Percentiles rank a stretch among this genome's conserved stretches.
Conservation (phyloP, 768 basidiomycete genomes). For the Sarcomyxa edulis region DNA sequence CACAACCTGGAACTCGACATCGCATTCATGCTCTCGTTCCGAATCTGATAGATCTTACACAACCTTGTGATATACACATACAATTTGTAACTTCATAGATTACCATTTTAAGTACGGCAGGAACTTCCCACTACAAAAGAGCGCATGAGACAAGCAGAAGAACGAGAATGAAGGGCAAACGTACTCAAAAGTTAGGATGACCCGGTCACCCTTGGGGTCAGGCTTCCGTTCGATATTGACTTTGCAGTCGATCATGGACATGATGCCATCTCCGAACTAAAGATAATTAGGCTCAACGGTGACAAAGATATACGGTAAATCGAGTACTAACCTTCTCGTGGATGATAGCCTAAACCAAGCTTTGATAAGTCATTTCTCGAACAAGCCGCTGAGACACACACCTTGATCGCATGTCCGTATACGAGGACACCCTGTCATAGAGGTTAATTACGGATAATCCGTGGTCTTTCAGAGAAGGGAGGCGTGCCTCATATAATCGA, state of each 20-base stretch:
- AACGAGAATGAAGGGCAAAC: constrained; percentile 19
- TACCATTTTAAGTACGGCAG: constrained; percentile 71
- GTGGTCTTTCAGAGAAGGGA: background rate
- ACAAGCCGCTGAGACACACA: constrained; percentile 17
- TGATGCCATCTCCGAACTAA: constrained; percentile 83
- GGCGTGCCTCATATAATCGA: constrained; percentile 68
- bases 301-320: background rate
- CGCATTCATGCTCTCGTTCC: too few species aligned
- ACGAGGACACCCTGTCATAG: constrained; percentile 60
- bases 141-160: constrained; percentile 5
- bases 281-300: background rate
- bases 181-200: constrained; percentile 76
- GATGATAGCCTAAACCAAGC: constrained; percentile 48
- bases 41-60: too few species aligned
- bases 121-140: constrained; percentile 60
- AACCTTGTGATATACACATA: too few species aligned
- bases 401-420: constrained; percentile 79
- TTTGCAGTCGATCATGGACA: constrained; percentile 86
- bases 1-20: too few species aligned
- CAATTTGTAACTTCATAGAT: constrained; percentile 9
- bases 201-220: constrained; percentile 76
- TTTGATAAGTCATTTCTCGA: background rate
- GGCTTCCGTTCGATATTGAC: constrained; percentile 62
- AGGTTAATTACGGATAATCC: too few species aligned
- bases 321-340: constrained; percentile 57